Conservation (phyloP, 192 early-diverging fungal genomes). For the Jimgerdemannia lactiflua region DNA sequence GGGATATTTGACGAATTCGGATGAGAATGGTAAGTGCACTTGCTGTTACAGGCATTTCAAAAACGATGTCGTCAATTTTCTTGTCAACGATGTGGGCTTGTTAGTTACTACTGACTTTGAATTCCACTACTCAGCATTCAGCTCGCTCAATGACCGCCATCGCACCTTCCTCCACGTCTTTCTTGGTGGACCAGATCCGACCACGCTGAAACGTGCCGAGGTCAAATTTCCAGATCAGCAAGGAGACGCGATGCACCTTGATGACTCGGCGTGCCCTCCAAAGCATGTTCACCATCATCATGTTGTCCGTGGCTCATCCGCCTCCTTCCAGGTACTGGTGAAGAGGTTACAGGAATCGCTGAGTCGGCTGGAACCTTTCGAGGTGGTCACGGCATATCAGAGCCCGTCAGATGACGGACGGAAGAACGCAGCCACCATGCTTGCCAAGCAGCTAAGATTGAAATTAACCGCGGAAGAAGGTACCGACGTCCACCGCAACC, state of each 20-base stretch:
- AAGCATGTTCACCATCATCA: too few relatives aligned
- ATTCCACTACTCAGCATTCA: too few relatives aligned
- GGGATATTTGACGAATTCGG: conserved; percentile 49
- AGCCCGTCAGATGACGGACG: conserved; percentile 23
- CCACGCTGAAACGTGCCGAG: conserved; percentile 10
- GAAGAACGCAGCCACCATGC: conserved; percentile 54
- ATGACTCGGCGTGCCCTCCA: too few relatives aligned
- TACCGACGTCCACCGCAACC: conserved; percentile 31
- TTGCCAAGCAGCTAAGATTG: conserved; percentile 76
- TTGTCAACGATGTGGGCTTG: conserved; percentile 10
- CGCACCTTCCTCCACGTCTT: conserved; percentile 56
- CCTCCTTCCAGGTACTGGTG: conserved; percentile 50
- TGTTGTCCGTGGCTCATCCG: conserved; percentile 21
- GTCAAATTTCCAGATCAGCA: conserved; percentile 7
- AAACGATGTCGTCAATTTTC: too few relatives aligned
- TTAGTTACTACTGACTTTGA: too few relatives aligned
- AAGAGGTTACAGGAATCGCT: conserved; percentile 69
- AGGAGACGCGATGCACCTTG: conserved; percentile 5
- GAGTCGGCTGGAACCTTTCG: conserved; percentile 65
- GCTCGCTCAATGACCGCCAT: conserved; percentile 8
- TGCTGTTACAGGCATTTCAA: too few relatives aligned
- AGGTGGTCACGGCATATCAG: conserved; percentile 46
- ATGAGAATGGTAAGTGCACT: too few relatives aligned
- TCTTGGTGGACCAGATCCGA: conserved; percentile 41
- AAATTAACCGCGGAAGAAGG: conserved; percentile 53